These are phyloP conservation scores for Salix udensis DNA, from an alignment of 345 rosid genomes.

Conservation along the genomic window DNA sequence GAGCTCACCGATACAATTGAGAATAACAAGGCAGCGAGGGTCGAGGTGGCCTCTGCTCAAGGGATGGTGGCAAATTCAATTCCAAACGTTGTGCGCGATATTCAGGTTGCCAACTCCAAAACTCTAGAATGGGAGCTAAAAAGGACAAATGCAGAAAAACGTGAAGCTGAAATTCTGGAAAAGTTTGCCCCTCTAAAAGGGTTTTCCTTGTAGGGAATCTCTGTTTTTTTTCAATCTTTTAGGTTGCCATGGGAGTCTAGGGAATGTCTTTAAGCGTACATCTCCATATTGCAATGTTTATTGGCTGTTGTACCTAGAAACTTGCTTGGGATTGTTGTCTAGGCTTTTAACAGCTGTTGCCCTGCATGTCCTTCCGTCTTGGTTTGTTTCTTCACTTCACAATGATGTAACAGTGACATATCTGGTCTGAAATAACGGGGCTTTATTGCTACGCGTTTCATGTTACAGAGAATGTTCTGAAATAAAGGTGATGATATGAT, in stretches of 20 bases:
- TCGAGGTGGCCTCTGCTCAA: constrained; percentile 40
- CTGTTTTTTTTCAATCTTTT: not conserved
- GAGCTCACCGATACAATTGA: constrained; percentile 37
- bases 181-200: constrained; percentile 55
- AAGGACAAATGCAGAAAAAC: constrained; percentile 45
- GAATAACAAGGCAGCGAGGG: constrained; percentile 36
- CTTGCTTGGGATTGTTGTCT: not conserved
- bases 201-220: constrained; percentile 27
- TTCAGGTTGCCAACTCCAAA: constrained; percentile 52
- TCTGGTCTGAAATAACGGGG: not conserved
- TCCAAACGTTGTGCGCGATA: constrained; percentile 47
- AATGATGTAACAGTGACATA: not conserved
- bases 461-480: too few relatives aligned
- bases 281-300: not conserved
- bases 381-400: not conserved
- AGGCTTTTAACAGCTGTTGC: not conserved
- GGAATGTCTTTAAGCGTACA: not conserved
- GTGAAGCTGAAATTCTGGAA: constrained; percentile 49
- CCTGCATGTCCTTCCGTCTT: not conserved
- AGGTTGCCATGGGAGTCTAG: not conserved
- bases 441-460: too few relatives aligned
- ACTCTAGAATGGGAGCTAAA: constrained; percentile 49
- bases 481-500: not conserved
- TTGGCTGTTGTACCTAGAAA: not conserved
- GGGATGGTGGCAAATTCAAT: constrained; percentile 47